Evolutionary conservation across 306 rosid genomes (phyloP).

Genomic region (Vigna mungo): DNA sequence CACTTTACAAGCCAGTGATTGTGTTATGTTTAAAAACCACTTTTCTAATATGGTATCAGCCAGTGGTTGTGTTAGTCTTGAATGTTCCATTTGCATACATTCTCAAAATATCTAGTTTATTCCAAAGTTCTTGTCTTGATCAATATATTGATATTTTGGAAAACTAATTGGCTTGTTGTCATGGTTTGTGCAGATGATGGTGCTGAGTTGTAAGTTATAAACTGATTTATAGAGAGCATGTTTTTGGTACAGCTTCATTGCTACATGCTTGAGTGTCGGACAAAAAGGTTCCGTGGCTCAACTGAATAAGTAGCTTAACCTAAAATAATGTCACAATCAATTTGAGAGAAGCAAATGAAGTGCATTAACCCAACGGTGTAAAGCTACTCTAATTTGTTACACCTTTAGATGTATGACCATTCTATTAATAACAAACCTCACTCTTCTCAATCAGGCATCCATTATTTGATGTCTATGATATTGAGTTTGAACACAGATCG

Average conservation of each 20-base stretch:
- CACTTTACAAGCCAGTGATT: no score
- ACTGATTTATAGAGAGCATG: constrained; percentile 4
- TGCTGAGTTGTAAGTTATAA: constrained; percentile 24
- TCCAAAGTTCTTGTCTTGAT: background rate
- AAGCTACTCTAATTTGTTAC: constrained; percentile 25
- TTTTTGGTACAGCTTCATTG: constrained; percentile 15
- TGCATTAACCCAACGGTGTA: constrained; percentile 7
- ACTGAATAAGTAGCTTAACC: constrained; percentile 27
- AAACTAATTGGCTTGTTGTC: constrained; percentile 40
- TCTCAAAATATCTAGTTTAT: background rate
- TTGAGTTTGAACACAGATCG: constrained; percentile 24
- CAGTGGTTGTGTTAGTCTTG: no score
- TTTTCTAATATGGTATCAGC: no score
- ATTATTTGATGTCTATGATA: constrained; percentile 23
- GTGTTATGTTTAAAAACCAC: no score
- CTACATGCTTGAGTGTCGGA: constrained; percentile 17
- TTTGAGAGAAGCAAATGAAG: constrained; percentile 25
- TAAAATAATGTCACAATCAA: constrained; percentile 7
- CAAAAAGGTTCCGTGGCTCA: constrained; percentile 7
- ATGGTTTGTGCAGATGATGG: constrained; percentile 48
- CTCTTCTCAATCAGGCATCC: constrained; percentile 27
- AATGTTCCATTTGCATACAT: background rate
- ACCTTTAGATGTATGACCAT: constrained; percentile 29
- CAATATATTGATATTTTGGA: background rate
- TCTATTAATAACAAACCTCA: constrained; percentile 29